Percentiles rank a stretch among this genome's conserved stretches.
Evolutionary conservation across 2,329 filamentous ascomycete species (phyloP).

Genomic region (Aspergillus spinulosporus): DNA sequence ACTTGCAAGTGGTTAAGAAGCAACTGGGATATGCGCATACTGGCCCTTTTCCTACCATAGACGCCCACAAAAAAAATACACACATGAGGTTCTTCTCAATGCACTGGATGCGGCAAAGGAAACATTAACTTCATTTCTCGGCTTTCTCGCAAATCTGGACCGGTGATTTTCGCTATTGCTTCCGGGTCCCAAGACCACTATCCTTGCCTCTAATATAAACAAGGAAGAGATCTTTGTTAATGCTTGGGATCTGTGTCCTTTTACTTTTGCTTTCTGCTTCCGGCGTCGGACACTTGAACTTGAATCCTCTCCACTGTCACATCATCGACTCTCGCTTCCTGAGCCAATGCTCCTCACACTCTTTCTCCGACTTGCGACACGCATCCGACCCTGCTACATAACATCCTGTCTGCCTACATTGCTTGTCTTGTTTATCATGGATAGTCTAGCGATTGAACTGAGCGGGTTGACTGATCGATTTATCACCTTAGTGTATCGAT

Average conservation of each 20-base stretch:
- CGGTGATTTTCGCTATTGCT: conserved; percentile 11
- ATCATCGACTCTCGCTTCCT: conserved; percentile 1
- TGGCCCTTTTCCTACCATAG: conserved; percentile 12
- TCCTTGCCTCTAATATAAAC: conserved; percentile 3
- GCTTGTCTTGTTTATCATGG: conserved; percentile 28
- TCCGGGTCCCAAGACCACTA: not conserved
- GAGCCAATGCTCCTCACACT: conserved; percentile 20
- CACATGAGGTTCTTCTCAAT: conserved; percentile 7
- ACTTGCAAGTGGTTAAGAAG: conserved; percentile 2
- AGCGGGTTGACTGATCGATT: conserved; percentile 27
- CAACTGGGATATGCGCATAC: conserved; percentile 1
- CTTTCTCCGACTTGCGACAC: conserved; percentile 10
- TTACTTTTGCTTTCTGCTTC: conserved; percentile 6
- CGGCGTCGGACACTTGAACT: not conserved
- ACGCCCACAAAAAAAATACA: conserved; percentile 3
- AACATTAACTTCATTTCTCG: conserved; percentile 15
- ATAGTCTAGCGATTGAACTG: conserved; percentile 35
- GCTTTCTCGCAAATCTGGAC: conserved; percentile 5
- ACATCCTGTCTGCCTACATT: conserved; percentile 19
- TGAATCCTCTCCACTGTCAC: conserved; percentile 4
- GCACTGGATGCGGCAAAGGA: not conserved
- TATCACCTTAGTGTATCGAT: conserved; percentile 19
- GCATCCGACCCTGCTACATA: not conserved
- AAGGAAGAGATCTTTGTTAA: not conserved
- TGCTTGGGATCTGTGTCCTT: conserved; percentile 1